A percentile compares a stretch with the other conserved stretches of the same genome.
Conservation (phyloP, 2,329 filamentous ascomycete species). For the Fusarium pseudocircinatum region DNA sequence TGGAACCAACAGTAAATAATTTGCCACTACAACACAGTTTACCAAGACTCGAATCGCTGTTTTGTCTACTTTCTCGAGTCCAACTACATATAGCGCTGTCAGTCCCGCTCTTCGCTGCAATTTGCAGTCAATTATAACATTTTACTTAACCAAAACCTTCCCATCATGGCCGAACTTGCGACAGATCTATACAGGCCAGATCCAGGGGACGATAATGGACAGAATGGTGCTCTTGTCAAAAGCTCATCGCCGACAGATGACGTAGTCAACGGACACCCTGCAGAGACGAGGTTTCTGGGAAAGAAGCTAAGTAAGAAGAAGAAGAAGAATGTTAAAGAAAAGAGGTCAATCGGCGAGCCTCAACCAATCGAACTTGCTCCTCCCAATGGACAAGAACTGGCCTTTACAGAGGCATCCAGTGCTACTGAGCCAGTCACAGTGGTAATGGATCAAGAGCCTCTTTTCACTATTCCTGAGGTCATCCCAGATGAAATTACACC, state of each 20-base stretch:
- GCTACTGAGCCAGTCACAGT: too few relatives aligned
- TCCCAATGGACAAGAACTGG: too few relatives aligned
- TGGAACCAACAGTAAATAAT: not conserved
- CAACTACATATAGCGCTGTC: not conserved
- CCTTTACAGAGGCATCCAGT: too few relatives aligned
- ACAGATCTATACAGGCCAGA: accelerated
- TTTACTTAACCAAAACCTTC: accelerated
- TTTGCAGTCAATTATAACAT: too few relatives aligned
- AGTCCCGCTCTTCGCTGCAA: accelerated
- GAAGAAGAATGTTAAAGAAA: not conserved
- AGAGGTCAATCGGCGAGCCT: too few relatives aligned
- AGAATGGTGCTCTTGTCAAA: accelerated
- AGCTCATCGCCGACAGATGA: accelerated
- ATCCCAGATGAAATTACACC: too few relatives aligned
- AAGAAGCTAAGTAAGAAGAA: too few relatives aligned
- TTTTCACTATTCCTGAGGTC: too few relatives aligned
- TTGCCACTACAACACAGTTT: not conserved
- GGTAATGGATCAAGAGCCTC: too few relatives aligned
- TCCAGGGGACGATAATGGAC: accelerated
- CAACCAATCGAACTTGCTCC: too few relatives aligned
- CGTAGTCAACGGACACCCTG: accelerated
- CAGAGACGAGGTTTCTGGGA: too few relatives aligned
- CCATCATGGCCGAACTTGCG: not conserved
- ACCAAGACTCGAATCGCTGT: accelerated
- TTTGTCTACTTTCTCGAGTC: not conserved